phyloP scores from a whole-genome alignment of 208 protist species.

The Leishmania arabica region DNA sequence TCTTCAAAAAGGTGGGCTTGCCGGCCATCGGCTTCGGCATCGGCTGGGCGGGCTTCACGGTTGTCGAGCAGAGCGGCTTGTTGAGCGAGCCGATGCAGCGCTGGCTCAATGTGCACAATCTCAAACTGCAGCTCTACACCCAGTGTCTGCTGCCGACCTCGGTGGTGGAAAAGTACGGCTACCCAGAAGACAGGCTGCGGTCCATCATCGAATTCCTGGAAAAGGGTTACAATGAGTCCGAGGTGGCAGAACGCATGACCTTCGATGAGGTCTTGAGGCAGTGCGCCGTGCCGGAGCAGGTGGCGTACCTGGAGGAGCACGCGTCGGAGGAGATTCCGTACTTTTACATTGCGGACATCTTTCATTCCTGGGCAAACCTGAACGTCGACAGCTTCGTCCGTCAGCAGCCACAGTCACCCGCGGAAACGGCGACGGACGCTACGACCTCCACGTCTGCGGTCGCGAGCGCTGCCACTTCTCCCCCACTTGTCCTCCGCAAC shows the following conservation, averaged over 20 bases:
- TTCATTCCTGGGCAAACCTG: slow-evolving; percentile 78
- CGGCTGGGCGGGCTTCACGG: slow-evolving; percentile 62
- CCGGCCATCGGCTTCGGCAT: slow-evolving; percentile 66
- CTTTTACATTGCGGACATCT: slow-evolving; percentile 90
- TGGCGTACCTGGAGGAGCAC: slow-evolving; percentile 85
- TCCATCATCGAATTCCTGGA: slow-evolving; percentile 50
- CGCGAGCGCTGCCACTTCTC: not conserved
- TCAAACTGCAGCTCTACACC: slow-evolving; percentile 61
- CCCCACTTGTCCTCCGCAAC: slow-evolving; percentile 19
- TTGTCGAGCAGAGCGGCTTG: slow-evolving; percentile 41
- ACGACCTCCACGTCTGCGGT: not conserved
- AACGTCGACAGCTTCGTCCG: slow-evolving; percentile 44
- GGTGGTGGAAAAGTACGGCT: slow-evolving; percentile 62
- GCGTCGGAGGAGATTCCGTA: slow-evolving; percentile 84
- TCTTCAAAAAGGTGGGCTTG: slow-evolving; percentile 27
- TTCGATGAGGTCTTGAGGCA: slow-evolving; percentile 81
- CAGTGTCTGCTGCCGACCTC: slow-evolving; percentile 53
- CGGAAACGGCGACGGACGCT: not conserved
- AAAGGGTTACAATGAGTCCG: slow-evolving; percentile 42
- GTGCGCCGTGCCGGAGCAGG: slow-evolving; percentile 73
- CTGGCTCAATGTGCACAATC: slow-evolving; percentile 48
- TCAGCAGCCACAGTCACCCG: not conserved
- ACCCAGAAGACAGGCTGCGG: slow-evolving; percentile 48
- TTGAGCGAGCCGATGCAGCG: slow-evolving; percentile 45
- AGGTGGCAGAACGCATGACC: slow-evolving; percentile 54